Evolutionary conservation across 139 green algal genomes (phyloP).

Genomic region (Bryopsis sp.): DNA sequence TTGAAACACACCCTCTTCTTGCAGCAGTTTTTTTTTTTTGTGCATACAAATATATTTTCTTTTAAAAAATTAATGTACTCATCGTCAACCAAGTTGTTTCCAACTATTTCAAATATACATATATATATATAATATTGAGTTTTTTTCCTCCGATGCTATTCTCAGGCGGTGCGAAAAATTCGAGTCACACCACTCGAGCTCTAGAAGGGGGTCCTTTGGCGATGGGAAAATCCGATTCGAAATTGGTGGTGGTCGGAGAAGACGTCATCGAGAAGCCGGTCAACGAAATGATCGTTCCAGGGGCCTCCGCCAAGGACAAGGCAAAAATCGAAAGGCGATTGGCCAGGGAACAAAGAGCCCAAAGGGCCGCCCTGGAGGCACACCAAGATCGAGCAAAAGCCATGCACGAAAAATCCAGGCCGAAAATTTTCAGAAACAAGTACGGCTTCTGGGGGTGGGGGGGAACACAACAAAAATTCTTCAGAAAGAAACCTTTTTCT

Average conservation of each 20-base stretch:
- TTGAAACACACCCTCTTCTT: too few species aligned
- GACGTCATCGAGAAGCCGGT: slow-evolving; percentile 4
- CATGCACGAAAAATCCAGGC: slow-evolving; percentile 13
- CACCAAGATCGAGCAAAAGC: slow-evolving; percentile 23
- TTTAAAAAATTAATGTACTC: too few species aligned
- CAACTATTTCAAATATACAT: too few species aligned
- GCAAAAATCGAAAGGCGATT: slow-evolving; percentile 52
- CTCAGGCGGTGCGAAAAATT: background rate
- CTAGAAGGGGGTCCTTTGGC: background rate
- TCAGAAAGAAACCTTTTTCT: too few species aligned
- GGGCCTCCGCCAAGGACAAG: slow-evolving; percentile 41
- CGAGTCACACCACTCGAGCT: background rate
- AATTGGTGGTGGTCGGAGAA: background rate
- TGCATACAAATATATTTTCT: too few species aligned
- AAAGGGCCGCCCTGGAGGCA: slow-evolving; percentile 40
- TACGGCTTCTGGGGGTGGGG: background rate
- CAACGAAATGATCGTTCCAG: background rate
- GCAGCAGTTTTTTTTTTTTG: too few species aligned
- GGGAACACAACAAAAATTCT: slow-evolving; percentile 1
- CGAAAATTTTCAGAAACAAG: slow-evolving; percentile 9
- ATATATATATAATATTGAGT: too few species aligned
- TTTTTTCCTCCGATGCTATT: background rate
- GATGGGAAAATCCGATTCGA: slow-evolving; percentile 1
- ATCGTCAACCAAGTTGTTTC: too few species aligned
- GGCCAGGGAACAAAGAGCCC: slow-evolving; percentile 38